phyloP scores from a whole-genome alignment of 1,284 basidiomycete species.

The Sporisorium reilianum region DNA sequence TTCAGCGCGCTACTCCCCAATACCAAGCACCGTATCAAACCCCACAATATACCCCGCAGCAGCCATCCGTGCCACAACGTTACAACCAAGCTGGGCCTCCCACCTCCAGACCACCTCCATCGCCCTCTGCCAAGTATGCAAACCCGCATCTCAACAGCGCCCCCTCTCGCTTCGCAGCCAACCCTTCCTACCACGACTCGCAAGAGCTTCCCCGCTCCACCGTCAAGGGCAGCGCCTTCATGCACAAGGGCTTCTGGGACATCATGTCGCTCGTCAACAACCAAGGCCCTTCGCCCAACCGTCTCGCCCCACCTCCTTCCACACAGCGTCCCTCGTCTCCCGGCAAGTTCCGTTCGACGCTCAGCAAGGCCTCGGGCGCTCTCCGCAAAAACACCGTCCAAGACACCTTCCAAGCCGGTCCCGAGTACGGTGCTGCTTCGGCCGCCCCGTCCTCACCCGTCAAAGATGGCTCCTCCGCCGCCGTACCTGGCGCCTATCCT shows the following conservation, averaged over 20 bases:
- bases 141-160: slow-evolving; percentile 42
- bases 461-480: slow-evolving; percentile 22
- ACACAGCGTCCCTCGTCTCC: slow-evolving; percentile 41
- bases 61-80: slow-evolving; percentile 24
- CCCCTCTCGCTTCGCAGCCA: slow-evolving; percentile 43
- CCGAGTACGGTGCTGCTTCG: slow-evolving; percentile 35
- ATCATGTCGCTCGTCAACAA: slow-evolving; percentile 64
- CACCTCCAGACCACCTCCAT: slow-evolving; percentile 32
- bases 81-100: slow-evolving; percentile 11
- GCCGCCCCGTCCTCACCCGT: slow-evolving; percentile 13
- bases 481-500: slow-evolving; percentile 39
- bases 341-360: slow-evolving; percentile 48
- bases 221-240: slow-evolving; percentile 59
- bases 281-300: slow-evolving; percentile 21
- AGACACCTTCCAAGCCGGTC: slow-evolving; percentile 46
- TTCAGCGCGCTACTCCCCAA: slow-evolving; percentile 19
- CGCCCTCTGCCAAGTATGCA: slow-evolving; percentile 45
- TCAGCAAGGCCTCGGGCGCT: slow-evolving; percentile 55
- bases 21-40: slow-evolving; percentile 14
- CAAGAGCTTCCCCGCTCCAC: slow-evolving; percentile 37
- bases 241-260: slow-evolving; percentile 67
- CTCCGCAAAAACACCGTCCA: slow-evolving; percentile 37
- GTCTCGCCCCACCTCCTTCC: slow-evolving; percentile 34
- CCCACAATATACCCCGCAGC: slow-evolving; percentile 35
- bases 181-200: slow-evolving; percentile 25